These are phyloP conservation scores for Arxiozyma telluris DNA, from an alignment of 1,139 yeast genomes.

Conservation along the genomic window DNA sequence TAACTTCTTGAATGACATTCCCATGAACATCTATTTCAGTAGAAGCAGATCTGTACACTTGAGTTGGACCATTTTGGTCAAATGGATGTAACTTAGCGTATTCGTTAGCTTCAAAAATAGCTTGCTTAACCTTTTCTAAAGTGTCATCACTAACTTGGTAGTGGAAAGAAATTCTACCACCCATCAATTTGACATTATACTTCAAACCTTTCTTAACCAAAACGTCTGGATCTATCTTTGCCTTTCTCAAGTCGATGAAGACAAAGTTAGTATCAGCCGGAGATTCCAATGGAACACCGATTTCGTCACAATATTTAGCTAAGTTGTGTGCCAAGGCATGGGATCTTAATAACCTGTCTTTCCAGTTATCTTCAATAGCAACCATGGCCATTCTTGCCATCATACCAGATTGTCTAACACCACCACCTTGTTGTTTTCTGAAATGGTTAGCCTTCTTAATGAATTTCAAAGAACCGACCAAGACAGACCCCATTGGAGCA, in stretches of 20 bases:
- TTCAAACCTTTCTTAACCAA: slow-evolving; percentile 50
- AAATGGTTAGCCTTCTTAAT: slow-evolving; percentile 75
- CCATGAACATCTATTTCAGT: slow-evolving; percentile 29
- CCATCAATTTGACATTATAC: slow-evolving; percentile 58
- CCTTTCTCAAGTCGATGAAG: slow-evolving; percentile 56
- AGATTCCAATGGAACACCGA: slow-evolving; percentile 50
- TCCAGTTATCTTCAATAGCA: slow-evolving; percentile 70
- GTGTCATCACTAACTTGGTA: slow-evolving; percentile 65
- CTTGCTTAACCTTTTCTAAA: slow-evolving; percentile 54
- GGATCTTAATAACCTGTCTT: slow-evolving; percentile 44
- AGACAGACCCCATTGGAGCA: slow-evolving; percentile 87
- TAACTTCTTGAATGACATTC: slow-evolving; percentile 25
- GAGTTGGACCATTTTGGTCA: slow-evolving; percentile 35
- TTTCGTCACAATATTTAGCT: slow-evolving; percentile 49
- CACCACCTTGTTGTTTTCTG: slow-evolving; percentile 92
- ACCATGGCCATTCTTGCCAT: slow-evolving; percentile 72
- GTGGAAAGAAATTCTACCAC: slow-evolving; percentile 76
- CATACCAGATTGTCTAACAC: slow-evolving; percentile 83
- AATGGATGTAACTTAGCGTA: slow-evolving; percentile 39
- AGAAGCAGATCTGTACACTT: slow-evolving; percentile 35
- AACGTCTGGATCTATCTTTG: slow-evolving; percentile 50
- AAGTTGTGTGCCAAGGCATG: slow-evolving; percentile 63
- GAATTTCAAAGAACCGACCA: slow-evolving; percentile 58
- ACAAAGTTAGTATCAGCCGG: slow-evolving; percentile 88
- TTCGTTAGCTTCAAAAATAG: slow-evolving; percentile 49